A percentile compares a stretch with the other conserved stretches of the same genome.
These are phyloP conservation scores for Vigna trinervia DNA, from an alignment of 306 rosid species.

Conservation along the genomic window DNA sequence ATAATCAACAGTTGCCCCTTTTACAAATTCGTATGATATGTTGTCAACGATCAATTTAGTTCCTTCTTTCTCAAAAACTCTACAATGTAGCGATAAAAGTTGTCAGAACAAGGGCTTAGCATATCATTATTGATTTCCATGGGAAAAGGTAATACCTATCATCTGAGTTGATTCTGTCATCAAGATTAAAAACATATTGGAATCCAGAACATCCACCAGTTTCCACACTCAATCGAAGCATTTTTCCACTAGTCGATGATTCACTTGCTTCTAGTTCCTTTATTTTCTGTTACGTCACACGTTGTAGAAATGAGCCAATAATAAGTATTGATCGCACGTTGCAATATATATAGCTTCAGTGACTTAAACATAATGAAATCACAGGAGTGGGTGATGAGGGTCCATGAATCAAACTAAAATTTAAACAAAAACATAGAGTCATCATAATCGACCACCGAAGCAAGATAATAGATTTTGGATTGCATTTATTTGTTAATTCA, in stretches of 20 bases:
- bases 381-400: background rate
- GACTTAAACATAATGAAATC: background rate
- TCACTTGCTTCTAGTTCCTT: conserved; percentile 72
- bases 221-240: conserved; percentile 90
- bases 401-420: conserved; percentile 2
- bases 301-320: background rate
- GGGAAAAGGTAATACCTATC: conserved; percentile 61
- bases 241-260: conserved; percentile 52
- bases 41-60: conserved; percentile 76
- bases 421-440: background rate
- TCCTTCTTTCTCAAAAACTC: conserved; percentile 72
- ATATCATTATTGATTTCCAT: background rate
- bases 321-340: background rate
- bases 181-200: conserved; percentile 87
- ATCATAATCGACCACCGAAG: background rate
- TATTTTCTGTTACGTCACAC: conserved; percentile 62
- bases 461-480: background rate
- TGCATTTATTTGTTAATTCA: background rate
- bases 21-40: conserved; percentile 86
- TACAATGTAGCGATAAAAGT: background rate
- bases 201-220: conserved; percentile 99
- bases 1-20: conserved; percentile 96
- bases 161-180: conserved; percentile 67
- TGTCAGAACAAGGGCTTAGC: background rate
- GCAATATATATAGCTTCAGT: background rate